These are phyloP conservation scores for Proliferodiscus dingleyae DNA, from an alignment of 2,329 filamentous ascomycete genomes.

Conservation along the genomic window DNA sequence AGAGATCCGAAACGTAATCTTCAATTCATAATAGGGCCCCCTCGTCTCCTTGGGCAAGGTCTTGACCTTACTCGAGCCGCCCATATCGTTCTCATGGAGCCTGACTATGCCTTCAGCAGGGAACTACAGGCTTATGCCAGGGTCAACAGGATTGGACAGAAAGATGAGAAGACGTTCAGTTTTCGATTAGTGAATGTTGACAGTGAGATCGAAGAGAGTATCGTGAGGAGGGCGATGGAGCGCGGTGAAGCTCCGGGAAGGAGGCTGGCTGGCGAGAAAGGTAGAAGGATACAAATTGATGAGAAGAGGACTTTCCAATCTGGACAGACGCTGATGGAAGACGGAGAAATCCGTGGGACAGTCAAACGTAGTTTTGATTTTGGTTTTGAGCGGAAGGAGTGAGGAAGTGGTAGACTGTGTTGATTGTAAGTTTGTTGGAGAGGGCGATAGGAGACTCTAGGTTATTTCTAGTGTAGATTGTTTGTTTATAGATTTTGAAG, in stretches of 20 bases:
- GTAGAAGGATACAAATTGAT: no score
- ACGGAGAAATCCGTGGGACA: no score
- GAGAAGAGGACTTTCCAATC: no score
- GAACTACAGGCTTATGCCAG: conserved; percentile 12
- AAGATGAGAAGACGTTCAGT: not conserved
- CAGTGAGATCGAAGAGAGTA: not conserved
- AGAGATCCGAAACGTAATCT: conserved; percentile 9
- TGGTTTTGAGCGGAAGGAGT: no score
- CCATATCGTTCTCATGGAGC: conserved; percentile 11
- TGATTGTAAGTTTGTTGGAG: no score
- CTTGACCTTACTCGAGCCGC: conserved; percentile 9
- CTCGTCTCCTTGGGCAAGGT: conserved; percentile 5
- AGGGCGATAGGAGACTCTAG: no score
- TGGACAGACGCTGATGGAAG: no score
- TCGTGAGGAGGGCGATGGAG: not conserved
- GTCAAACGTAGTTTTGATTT: no score
- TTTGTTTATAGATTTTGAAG: no score
- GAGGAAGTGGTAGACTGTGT: no score
- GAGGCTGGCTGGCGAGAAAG: not conserved
- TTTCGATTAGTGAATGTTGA: not conserved
- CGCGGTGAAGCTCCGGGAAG: not conserved
- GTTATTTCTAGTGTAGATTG: no score
- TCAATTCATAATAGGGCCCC: conserved; percentile 8
- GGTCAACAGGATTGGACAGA: conserved; percentile 12
- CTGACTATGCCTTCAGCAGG: conserved; percentile 5